phyloP scores from a whole-genome alignment of 495 filamentous ascomycete species.

The Bombardia bombarda region DNA sequence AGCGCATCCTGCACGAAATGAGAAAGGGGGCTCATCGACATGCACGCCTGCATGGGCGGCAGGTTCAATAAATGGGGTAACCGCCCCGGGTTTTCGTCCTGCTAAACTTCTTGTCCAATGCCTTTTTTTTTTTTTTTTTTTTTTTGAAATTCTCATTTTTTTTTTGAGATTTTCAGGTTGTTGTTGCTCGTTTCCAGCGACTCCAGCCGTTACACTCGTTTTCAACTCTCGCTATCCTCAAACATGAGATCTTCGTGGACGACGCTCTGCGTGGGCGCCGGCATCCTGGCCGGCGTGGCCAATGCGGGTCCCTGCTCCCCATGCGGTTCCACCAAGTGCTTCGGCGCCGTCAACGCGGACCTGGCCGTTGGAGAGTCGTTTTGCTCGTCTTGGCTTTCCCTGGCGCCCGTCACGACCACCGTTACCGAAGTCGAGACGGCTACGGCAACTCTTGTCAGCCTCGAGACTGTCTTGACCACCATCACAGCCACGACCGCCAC shows the following conservation, averaged over 20 bases:
- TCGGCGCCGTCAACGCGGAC: constrained; percentile 5
- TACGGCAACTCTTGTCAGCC: constrained; percentile 1
- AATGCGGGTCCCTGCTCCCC: constrained; percentile 1
- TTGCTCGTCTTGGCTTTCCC: constrained; percentile 13
- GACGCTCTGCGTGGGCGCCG: constrained; percentile 3
- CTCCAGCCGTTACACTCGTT: constrained; percentile 5
- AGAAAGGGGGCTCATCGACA: background rate
- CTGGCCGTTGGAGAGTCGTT: constrained; percentile 10
- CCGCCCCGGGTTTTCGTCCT: background rate
- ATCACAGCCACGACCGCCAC: constrained; percentile 8
- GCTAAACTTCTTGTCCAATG: background rate
- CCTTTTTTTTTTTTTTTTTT: background rate
- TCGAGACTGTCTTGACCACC: constrained; percentile 8
- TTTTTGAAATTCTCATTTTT: background rate
- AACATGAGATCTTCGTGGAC: constrained; percentile 7
- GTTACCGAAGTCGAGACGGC: constrained; percentile 11
- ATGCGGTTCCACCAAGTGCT: constrained; percentile 5
- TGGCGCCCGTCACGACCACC: constrained; percentile 11
- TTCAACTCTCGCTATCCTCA: background rate
- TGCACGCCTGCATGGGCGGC: background rate
- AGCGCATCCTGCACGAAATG: background rate
- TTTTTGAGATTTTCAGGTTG: background rate
- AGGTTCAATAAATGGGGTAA: background rate
- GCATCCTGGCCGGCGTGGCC: constrained; percentile 6
- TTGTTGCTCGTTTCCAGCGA: background rate